Percentiles rank a stretch among this genome's conserved stretches.
phyloP scores from a whole-genome alignment of 768 basidiomycete species.

The Fomitopsis pulvina region DNA sequence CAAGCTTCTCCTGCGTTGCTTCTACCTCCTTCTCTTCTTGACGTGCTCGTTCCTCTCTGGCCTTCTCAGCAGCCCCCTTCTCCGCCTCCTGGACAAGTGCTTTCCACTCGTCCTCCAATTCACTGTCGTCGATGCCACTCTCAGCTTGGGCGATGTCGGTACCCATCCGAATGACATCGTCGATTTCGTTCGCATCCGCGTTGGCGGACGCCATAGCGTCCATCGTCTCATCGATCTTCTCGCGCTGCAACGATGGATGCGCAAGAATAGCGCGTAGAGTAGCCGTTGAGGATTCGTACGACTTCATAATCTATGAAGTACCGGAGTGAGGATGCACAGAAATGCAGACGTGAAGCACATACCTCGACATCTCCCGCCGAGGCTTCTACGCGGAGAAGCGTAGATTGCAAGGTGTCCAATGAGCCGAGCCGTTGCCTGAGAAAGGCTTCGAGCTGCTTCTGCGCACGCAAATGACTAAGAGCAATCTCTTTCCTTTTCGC shows the following conservation, averaged over 20 bases:
- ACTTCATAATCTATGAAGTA: conserved; percentile 64
- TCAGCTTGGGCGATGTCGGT: conserved; percentile 51
- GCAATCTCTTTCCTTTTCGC: conserved; percentile 71
- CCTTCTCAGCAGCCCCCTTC: conserved; percentile 21
- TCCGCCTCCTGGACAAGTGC: conserved; percentile 44
- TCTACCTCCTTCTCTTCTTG: conserved; percentile 7
- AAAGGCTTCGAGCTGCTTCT: conserved; percentile 76
- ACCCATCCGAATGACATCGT: conserved; percentile 67
- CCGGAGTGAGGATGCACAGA: background rate
- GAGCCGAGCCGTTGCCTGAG: conserved; percentile 69
- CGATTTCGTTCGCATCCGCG: conserved; percentile 75
- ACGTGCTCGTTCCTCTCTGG: background rate
- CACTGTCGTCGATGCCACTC: conserved; percentile 41
- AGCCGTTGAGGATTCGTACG: conserved; percentile 76
- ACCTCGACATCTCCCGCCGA: conserved; percentile 91
- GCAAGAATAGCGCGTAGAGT: conserved; percentile 72
- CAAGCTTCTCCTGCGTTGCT: conserved; percentile 8
- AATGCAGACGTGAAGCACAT: conserved; percentile 12
- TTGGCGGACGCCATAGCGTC: conserved; percentile 81
- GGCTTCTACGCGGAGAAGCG: conserved; percentile 76
- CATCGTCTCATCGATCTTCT: conserved; percentile 79
- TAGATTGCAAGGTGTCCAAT: conserved; percentile 66
- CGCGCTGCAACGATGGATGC: conserved; percentile 75
- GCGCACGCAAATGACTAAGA: conserved; percentile 68
- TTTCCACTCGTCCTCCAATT: conserved; percentile 61